Evolutionary conservation across 2,329 filamentous ascomycete species (phyloP), one percentile per base, ranked within the genome.

Genomic region (Elsinoe ampelina): DNA sequence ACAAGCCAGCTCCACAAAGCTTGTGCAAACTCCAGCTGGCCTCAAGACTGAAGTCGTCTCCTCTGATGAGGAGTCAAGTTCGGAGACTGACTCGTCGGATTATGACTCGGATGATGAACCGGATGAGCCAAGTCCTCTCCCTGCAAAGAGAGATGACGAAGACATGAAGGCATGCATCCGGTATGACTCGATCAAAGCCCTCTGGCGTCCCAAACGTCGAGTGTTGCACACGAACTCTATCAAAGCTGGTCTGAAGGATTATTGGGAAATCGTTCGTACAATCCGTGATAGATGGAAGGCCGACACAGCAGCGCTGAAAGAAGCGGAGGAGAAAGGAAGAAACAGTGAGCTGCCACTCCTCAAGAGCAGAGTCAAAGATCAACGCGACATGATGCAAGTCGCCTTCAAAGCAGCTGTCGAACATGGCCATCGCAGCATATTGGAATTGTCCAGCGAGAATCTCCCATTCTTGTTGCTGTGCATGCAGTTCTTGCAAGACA

Each of bases 241-340:
- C 58, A 77, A 80, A 61, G 71, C 69, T 60, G 78, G 77, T 43
- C 71, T 84, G 61, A 74, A 75, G 51, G 74, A 77, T 42, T 80
- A 81, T 64, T 82, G 81, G 72, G 80, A 83, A 50, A 71, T 83
- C 43, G 71, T 84, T 58, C 80, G 80, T 64, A 74, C 74, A 5
- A 76, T 84, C 57, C 76, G 81, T 58, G 81, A 84, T 65, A 72
- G 77, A 36, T 85, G 81, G 81, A 83, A 82, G 64, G 70, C 74
- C 34, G 80, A 80, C 62, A 76, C 72, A 42, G 76, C 78, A 61
- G 76, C 77, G 20, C 73, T 84, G 60, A 76, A 78, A 60, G 72
- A 78, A 60, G 81, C 82, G 10, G 80, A 82, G 63, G 77, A 80
- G 58, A 75, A 80, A 66, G 78, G 80, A 63, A 73, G 77, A 63